Evolutionary conservation across 495 filamentous ascomycete genomes (phyloP), one percentile per base, ranked within the genome.

Genomic region (Cryomyces minteri): DNA sequence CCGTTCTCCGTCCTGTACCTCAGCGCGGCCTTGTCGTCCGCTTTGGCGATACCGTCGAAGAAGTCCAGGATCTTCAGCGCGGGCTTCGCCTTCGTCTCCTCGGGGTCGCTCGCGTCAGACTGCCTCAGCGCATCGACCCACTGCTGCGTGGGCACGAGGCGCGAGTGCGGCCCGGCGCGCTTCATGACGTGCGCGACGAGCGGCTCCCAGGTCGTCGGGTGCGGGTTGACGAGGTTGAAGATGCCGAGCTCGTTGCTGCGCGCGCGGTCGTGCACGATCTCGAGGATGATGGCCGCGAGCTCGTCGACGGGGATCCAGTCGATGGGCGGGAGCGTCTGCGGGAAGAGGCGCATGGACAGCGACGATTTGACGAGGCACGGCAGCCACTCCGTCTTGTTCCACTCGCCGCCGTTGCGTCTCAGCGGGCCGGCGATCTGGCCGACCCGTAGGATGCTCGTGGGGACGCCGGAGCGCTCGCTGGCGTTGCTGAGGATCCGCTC

Each of bases 291-390:
- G 4, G 18, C 30, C 1, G 55, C 52, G n/a, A 56, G 53, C 0
- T 51, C 43, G 32, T 63, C 50, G 5, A 61, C 52, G 25, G 61
- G 57, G 1, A 61, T 34, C 61, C 61, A 63, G 41, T 61, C 57
- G 6, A 45, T 33, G 7, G 44, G 40, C 1, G 18, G 12, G 0
- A 42, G 11, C n/a, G 51, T 38, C 6, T 4, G 1, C 0, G 58
- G 61, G 1, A 57, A 32, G 12, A 41, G 38, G 0, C 33, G 14
- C 9, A 60, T 39, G 0, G 32, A 56, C 8, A 58, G 32, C 44
- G 57, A 57, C 0, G 55, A 53, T 48, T 57, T 55, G 32, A 62
- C 55, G 4, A 56, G 53, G 33, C 42, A 39, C 4, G 39, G 41
- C 11, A 43, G 8, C 12, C 7, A 31, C 18, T 43, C 41, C 25